Base-by-base conservation (phyloP, 2,329 filamentous ascomycete species). In the Clarireedia sp. region DNA sequence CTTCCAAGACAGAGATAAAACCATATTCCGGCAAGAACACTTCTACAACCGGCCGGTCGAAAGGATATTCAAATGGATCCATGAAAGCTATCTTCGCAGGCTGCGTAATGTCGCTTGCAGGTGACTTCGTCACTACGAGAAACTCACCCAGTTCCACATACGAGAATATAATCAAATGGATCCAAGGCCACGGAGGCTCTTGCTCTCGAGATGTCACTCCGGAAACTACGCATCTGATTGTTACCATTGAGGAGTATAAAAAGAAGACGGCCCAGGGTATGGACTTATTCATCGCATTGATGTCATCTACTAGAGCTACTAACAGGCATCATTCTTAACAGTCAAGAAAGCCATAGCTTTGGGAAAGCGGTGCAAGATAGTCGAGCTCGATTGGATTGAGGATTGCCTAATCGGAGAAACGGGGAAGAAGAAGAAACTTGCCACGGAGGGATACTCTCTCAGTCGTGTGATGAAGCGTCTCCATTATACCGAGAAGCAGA, bases 171-270 rank as follows among this genome's bases (percentile, higher is more conserved):
- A 75, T 75, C 37, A 73, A 74, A 40, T 95, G 89, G 88, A 76
- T 89, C 9, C 72, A 73, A 3, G 66, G 74, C 3, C 81, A 86
- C 56, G 82, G 81, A 6, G 90, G 87, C 1, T 68, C 56, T 1
- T 86, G 83, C 66, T 70, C 73, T 0, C 67, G 73, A 1, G 71
- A 74, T 0, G 70, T 89, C 17, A 74, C 74, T 24, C 67, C 74
- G 0, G 64, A 73, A 0, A 80, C 86, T 9, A 95, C 90, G 0
- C 90, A 95, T 69, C 72, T 96, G 0, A 76, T 96, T 21, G 80
- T 82, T 53, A 82, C 81, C 0, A 73, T 78, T 49, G 76, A 82
- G 36, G 79, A 84, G 16, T 90, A 82, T 69, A 76, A 78, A 59
- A 64, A 63, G 33, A 62, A 58, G 37, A 41, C 26, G 21, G 6